phyloP scores from a whole-genome alignment of 306 rosid species.

The Aeschynomene evenia region DNA sequence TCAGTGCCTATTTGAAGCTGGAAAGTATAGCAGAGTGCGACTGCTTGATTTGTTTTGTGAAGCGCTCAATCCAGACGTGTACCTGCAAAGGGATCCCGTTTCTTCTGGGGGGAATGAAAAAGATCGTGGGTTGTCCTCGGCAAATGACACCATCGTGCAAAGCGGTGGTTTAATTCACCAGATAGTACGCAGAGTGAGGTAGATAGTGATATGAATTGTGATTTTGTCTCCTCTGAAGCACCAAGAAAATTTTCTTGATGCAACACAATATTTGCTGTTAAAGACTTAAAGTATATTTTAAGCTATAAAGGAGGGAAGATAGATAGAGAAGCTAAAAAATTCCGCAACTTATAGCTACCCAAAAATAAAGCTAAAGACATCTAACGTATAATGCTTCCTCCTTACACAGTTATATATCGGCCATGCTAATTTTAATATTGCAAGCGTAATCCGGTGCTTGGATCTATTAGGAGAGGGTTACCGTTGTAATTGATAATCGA shows the following conservation, averaged over 20 bases:
- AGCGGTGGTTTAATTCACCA: slow-evolving; percentile 52
- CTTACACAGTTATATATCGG: slow-evolving; percentile 22
- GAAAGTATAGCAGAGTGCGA: slow-evolving; percentile 55
- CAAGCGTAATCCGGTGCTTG: neutral
- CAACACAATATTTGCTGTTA: neutral
- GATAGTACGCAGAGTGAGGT: slow-evolving; percentile 70
- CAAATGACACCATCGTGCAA: slow-evolving; percentile 45
- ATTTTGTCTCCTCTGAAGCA: slow-evolving; percentile 3
- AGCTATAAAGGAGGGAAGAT: slow-evolving; percentile 14
- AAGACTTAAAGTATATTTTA: slow-evolving; percentile 14
- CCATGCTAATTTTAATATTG: neutral
- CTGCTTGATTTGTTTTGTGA: slow-evolving; percentile 82
- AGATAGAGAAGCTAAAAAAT: slow-evolving; percentile 16
- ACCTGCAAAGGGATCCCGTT: slow-evolving; percentile 41
- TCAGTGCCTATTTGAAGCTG: slow-evolving; percentile 92
- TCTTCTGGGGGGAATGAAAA: slow-evolving; percentile 38
- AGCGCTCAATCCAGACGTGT: slow-evolving; percentile 66
- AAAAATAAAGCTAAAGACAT: too few species aligned
- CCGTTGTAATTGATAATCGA: neutral
- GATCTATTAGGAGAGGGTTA: slow-evolving; percentile 17
- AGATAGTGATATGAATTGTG: slow-evolving; percentile 28
- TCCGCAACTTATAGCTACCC: too few species aligned
- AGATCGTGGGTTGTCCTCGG: slow-evolving; percentile 38
- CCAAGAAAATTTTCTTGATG: slow-evolving; percentile 11
- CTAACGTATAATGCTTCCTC: neutral